Evolutionary conservation across 495 filamentous ascomycete species (phyloP), one percentile per base, ranked within the genome.

Genomic region (Daldinia vernicosa): DNA sequence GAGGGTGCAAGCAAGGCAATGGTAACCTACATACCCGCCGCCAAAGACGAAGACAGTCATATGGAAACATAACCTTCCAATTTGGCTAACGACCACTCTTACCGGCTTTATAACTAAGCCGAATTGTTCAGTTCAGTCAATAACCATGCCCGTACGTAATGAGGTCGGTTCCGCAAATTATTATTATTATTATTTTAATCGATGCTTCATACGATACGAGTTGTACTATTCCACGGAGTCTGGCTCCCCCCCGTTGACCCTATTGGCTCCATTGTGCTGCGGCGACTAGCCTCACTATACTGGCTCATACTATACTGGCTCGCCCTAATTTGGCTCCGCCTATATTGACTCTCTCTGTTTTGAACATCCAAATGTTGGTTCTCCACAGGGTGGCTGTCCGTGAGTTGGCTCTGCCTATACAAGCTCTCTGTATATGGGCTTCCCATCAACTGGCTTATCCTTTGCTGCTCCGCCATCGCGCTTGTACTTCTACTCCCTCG

Each of bases 1-100:
- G 84, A 92, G 61, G 92, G 93, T 8, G 91, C 92, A 3, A 97
- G 95, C 78, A 99, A 98, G 81, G 92, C 84, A 30, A 75, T 88
- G 77, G 85, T 86, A 22, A 84, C 81, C 22, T 87, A 85, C 59
- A 75, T 88, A 12, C 85, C 85, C 6, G 81, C 75, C 17, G 57
- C 65, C 50, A n/a, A 53, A 12, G 60, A 68, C 32, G 65, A 66
- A 61, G 55, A 69, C 19, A 56, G 45, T 35, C 45, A 35, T n/a
- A 56, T 64, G 60, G 65, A 72, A 17, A 62, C 60, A 33, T 68
- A 62, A n/a, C 17, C 24, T 17, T 8, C 47, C 22, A 33, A n/a
- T 8, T 11, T 15, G 24, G 17, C 28, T 50, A 28, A 22, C 19
- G 28, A 27, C 9, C 6, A 19, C 1, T 43, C 6, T 43, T 28